Base-by-base conservation (phyloP, 225 moss, liverwort and hornwort genomes). In the Anthoceros angustus region DNA sequence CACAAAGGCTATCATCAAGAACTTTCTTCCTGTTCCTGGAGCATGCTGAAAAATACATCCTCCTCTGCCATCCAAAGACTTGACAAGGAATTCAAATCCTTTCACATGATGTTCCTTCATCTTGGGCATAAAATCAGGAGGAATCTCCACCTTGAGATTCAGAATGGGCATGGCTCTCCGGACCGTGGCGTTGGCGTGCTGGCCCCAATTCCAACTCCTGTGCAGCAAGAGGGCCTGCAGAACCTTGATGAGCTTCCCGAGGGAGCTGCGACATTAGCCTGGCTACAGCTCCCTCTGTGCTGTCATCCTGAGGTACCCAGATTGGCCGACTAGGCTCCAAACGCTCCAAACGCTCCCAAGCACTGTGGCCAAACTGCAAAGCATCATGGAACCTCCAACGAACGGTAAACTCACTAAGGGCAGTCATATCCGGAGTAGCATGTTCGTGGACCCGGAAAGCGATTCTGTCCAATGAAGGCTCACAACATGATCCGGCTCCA, bases 11-110 rank as follows among this genome's bases (percentile, higher is more conserved):
- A 98, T 88, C 9, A 86, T 69, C 5, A 89, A 71, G 43, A 75
- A 92, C 4, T 88, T 87, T 68, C 92, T 92, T 39, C 92, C 98
- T 25, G 98, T 98, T 63, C 98, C 98, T 7, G 92, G 98, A 3
- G 98, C 98, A 62, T 92, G 92, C 0, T 92, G 92, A 61, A 98
- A 62, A 74, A 92, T 86, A 63, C 98, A 98, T 32, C 98, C n/a
- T n/a, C n/a, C n/a, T n/a, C n/a, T n/a, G n/a, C n/a, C n/a, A n/a
- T n/a, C n/a, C n/a, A n/a, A n/a, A n/a, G n/a, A n/a, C n/a, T n/a
- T n/a, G n/a, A n/a, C n/a, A n/a, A n/a, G n/a, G n/a, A n/a, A n/a
- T n/a, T n/a, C n/a, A n/a, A n/a, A n/a, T n/a, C n/a, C n/a, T n/a
- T n/a, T n/a, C n/a, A n/a, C n/a, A n/a, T n/a, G n/a, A n/a, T n/a